Evolutionary conservation across 2,329 filamentous ascomycete genomes (phyloP).

Genomic region (Hymenoscyphus linearis): DNA sequence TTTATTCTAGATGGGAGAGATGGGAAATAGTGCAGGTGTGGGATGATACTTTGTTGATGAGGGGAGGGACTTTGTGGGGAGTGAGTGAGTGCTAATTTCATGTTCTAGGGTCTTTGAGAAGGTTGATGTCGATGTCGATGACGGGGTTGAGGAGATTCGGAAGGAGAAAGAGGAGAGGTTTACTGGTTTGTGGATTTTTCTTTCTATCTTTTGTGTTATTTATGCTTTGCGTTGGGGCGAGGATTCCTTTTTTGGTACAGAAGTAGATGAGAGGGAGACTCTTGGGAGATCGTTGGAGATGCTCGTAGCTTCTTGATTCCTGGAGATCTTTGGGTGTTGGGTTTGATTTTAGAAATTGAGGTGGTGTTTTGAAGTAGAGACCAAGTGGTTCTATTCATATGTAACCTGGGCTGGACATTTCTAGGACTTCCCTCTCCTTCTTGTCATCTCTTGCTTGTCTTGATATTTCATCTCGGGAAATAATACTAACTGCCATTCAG

Average conservation of each 20-base stretch:
- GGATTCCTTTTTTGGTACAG: no score
- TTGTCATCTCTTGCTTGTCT: neutral
- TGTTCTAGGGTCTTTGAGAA: neutral
- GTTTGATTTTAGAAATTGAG: no score
- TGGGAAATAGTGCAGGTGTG: neutral
- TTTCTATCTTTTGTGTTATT: neutral
- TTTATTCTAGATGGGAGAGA: neutral
- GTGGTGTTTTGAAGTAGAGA: neutral
- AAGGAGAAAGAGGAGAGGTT: neutral
- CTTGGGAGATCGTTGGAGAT: no score
- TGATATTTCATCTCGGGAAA: neutral
- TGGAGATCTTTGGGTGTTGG: no score
- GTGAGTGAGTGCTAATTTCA: neutral
- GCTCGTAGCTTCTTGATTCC: no score
- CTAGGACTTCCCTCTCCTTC: neutral
- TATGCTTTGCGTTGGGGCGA: neutral
- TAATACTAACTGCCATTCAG: slow-evolving; percentile 28
- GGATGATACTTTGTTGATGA: no score
- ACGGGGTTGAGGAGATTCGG: no score
- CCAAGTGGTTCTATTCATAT: neutral
- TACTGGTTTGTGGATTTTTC: slow-evolving; percentile 2
- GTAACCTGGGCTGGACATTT: neutral
- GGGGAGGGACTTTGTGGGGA: no score
- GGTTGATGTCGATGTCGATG: neutral
- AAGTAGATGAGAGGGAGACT: neutral